A percentile compares a stretch with the other conserved stretches of the same genome.
Conservation (phyloP, 257 asterid species). For the Petunia axillaris region DNA sequence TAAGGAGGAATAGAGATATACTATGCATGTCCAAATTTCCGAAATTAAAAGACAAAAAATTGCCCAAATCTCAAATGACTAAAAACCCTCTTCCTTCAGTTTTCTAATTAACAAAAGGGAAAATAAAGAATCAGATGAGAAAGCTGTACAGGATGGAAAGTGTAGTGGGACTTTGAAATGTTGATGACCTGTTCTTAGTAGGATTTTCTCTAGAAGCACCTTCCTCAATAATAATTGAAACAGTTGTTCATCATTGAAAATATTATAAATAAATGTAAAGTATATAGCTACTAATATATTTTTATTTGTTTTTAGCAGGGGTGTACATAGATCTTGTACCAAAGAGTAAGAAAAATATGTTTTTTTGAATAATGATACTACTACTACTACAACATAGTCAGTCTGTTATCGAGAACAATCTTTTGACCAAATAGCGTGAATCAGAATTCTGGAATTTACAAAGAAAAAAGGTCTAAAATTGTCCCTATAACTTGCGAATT, state of each 20-base stretch:
- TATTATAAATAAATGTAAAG: background rate
- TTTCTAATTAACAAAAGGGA: background rate
- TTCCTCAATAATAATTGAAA: slow-evolving; percentile 4
- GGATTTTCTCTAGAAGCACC: slow-evolving; percentile 13
- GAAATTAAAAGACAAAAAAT: slow-evolving; percentile 3
- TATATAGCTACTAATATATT: no score
- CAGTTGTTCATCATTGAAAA: slow-evolving; percentile 33
- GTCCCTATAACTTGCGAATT: no score
- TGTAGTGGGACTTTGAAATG: background rate
- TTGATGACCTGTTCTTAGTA: slow-evolving; percentile 14
- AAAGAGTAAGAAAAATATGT: background rate
- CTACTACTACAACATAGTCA: no score
- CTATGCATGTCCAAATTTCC: slow-evolving; percentile 13
- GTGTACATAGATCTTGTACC: background rate
- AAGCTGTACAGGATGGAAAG: slow-evolving; percentile 18
- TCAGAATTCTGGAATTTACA: background rate
- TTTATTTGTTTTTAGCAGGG: background rate
- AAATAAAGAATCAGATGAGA: background rate
- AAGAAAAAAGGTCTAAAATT: no score
- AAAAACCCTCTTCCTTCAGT: background rate
- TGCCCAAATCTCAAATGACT: slow-evolving; percentile 3
- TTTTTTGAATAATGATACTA: background rate
- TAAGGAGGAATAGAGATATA: slow-evolving; percentile 40
- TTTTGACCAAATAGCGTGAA: background rate
- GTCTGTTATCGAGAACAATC: background rate